These are phyloP conservation scores for Guyanaporus albipodus DNA, from an alignment of 768 basidiomycete species.

Conservation along the genomic window DNA sequence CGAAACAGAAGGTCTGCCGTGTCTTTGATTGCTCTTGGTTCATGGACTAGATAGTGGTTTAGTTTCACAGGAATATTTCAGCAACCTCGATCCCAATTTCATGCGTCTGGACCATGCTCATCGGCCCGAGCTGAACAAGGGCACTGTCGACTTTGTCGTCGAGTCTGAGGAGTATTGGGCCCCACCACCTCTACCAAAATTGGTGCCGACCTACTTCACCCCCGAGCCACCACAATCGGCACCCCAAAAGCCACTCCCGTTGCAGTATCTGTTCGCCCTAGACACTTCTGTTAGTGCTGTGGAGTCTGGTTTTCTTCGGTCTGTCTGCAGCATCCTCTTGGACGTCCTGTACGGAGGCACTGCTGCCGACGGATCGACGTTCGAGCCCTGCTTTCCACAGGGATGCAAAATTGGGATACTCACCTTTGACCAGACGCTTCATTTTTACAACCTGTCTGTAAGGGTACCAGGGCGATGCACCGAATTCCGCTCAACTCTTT, in stretches of 20 bases:
- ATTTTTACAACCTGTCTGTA: conserved; percentile 89
- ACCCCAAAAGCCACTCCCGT: conserved; percentile 52
- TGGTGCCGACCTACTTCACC: conserved; percentile 52
- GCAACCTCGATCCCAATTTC: conserved; percentile 71
- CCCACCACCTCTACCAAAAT: conserved; percentile 52
- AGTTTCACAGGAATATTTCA: conserved; percentile 85
- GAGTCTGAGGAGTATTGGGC: conserved; percentile 81
- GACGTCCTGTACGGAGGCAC: conserved; percentile 60
- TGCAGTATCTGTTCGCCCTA: conserved; percentile 82
- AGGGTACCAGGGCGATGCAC: conserved; percentile 26
- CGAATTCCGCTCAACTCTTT: conserved; percentile 18
- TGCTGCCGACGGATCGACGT: conserved; percentile 37
- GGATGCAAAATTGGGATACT: conserved; percentile 68
- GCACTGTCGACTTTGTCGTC: conserved; percentile 89
- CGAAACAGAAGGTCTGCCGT: conserved; percentile 73
- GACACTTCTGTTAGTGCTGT: conserved; percentile 75
- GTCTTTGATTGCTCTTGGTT: conserved; percentile 1
- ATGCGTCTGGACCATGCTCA: conserved; percentile 76
- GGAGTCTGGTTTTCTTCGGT: conserved; percentile 62
- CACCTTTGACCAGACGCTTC: conserved; percentile 75
- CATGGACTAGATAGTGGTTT: conserved; percentile 2
- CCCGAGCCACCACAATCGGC: conserved; percentile 44
- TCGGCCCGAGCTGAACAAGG: conserved; percentile 83
- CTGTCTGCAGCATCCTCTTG: conserved; percentile 61
- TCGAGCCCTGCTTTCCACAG: conserved; percentile 50